Evolutionary conservation across 2,329 filamentous ascomycete genomes (phyloP), one percentile per base, ranked within the genome.

Genomic region (Phaeosphaeria sp.): DNA sequence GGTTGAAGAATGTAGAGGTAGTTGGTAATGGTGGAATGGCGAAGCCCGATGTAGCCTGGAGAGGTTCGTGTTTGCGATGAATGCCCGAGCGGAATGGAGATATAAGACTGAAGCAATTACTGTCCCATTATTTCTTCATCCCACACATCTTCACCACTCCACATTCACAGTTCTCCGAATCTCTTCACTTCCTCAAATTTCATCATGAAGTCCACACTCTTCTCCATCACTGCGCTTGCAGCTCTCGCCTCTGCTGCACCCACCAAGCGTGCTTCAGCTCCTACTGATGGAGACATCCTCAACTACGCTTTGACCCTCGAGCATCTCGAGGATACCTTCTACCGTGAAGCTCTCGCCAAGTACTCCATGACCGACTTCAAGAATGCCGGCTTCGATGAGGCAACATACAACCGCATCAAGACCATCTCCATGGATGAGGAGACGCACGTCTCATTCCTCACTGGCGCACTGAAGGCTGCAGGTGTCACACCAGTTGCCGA

Each of bases 251-350:
- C 65, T 6, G 56, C 59, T 22, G 65, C 71, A 6, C 66, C 70
- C n/a, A 70, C 70, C 52, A 65, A 70, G 63, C 72, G 70, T 49
- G 59, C 59, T 20, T 44, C 56, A 42, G 63, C 57, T 41, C 65
- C 63, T 27, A 55, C 59, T 11, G 69, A 75, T 50, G 66, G 49
- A 51, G 67, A 64, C 18, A 74, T 81, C 55, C 75, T 81, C 62
- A 78, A 79, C 69, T 81, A 80, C 57, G 79, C 79, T 6, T 66
- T 80, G 25, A 80, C 79, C 6, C 77, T 80, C 1, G 79, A 81
- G 69, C 77, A 80, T 64, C 72, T 80, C 13, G 88, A 90, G 76
- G 78, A 85, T 59, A 81, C 80, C 54, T 90, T 90, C 77, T 90
- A 90, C 77, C 77, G 79, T 39, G 71, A 88, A 49, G 87, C 83